Evolutionary conservation across 2,329 filamentous ascomycete species (phyloP).

Genomic region (Phyllosticta citrichinensis): DNA sequence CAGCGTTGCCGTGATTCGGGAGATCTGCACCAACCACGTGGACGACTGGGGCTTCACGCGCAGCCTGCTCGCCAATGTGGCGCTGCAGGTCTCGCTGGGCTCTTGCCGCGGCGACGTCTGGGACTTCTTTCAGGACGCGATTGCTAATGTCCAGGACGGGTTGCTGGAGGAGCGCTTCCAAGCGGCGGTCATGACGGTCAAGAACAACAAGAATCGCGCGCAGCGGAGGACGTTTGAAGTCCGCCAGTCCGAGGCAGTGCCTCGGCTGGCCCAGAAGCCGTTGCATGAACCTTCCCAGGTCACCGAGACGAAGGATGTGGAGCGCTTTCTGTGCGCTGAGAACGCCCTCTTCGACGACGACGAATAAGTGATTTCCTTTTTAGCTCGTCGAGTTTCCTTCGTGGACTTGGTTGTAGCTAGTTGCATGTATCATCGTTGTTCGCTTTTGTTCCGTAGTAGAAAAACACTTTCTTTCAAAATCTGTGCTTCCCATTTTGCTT

Average conservation of each 20-base stretch:
- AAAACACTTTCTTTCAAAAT: too few relatives aligned
- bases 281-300: background rate
- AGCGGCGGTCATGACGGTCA: background rate
- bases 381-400: too few relatives aligned
- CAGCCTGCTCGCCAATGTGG: background rate
- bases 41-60: background rate
- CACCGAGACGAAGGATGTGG: background rate
- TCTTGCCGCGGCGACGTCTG: background rate
- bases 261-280: background rate
- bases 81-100: background rate
- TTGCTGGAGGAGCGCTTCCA: background rate
- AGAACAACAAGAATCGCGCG: background rate
- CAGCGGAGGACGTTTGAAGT: background rate
- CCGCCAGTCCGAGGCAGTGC: background rate
- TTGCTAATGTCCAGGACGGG: background rate
- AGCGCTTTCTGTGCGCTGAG: background rate
- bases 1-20: background rate
- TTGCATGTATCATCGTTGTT: too few relatives aligned
- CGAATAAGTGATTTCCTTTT: background rate
- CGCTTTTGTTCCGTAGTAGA: too few relatives aligned
- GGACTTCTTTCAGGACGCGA: background rate
- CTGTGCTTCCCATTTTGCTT: too few relatives aligned
- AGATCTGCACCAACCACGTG: background rate
- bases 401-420: too few relatives aligned
- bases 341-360: background rate